Evolutionary conservation across 2,329 filamentous ascomycete species (phyloP).

Genomic region (Emydomyces testavorans): DNA sequence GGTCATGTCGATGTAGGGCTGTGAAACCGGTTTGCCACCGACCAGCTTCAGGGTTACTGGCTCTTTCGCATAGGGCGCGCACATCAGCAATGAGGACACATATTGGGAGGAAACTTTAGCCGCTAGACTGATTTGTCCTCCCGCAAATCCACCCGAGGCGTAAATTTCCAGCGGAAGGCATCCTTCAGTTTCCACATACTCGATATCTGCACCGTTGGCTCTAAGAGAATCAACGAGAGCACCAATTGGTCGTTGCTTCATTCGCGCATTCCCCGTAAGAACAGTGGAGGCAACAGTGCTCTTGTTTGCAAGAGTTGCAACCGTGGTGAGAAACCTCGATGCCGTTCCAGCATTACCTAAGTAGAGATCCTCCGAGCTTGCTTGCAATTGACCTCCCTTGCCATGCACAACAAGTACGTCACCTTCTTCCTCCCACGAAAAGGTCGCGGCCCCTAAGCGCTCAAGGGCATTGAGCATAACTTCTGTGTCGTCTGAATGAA

Average conservation of each 20-base stretch:
- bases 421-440: slow-evolving; percentile 90
- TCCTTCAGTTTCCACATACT: slow-evolving; percentile 71
- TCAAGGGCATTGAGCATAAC: slow-evolving; percentile 92
- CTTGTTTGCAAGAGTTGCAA: slow-evolving; percentile 69
- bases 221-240: slow-evolving; percentile 82
- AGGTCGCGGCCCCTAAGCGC: slow-evolving; percentile 72
- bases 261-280: slow-evolving; percentile 84
- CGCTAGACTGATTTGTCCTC: slow-evolving; percentile 79
- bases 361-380: slow-evolving; percentile 68
- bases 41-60: slow-evolving; percentile 82
- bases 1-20: slow-evolving; percentile 97
- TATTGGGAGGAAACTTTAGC: slow-evolving; percentile 98
- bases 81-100: slow-evolving; percentile 93
- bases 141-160: slow-evolving; percentile 70
- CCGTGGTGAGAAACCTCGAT: slow-evolving; percentile 86
- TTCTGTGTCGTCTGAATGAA: slow-evolving; percentile 94
- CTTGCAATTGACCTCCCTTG: slow-evolving; percentile 73
- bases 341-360: slow-evolving; percentile 94
- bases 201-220: slow-evolving; percentile 73
- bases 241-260: slow-evolving; percentile 92
- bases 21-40: slow-evolving; percentile 94
- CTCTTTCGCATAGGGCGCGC: slow-evolving; percentile 88
- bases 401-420: slow-evolving; percentile 80
- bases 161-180: slow-evolving; percentile 75
- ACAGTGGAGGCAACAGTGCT: slow-evolving; percentile 55